Evolutionary conservation across 179 eudicot genomes (phyloP), one percentile per base, ranked within the genome.

Genomic region (Pouteria campechiana): DNA sequence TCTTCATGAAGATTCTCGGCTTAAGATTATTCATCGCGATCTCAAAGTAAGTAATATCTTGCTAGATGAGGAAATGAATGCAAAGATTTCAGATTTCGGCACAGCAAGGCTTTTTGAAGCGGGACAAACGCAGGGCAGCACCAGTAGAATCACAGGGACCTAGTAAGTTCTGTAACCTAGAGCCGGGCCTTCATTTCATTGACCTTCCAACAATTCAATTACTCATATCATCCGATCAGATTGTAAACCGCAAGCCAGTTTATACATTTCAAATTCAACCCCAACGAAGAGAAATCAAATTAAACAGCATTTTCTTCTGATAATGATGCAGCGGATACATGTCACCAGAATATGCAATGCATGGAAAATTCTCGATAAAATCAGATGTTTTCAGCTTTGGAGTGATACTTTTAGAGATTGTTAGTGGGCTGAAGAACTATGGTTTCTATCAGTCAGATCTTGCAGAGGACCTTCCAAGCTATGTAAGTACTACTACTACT

Each of bases 341-440:
- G 77, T 54, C 80, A 30, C 79, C 73, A 1, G 76, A 73, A 40
- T 73, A 76, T 56, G 81, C 75, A 45, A 68, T 70, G 51, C 45
- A 50, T 11, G 52, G 81, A 7, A 40, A 27, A 3, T 74, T 73
- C 36, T 77, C 77, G 0, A 69, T 63, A 33, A 77, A 77, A 37
- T 77, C 81, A 15, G 76, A 77, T 37, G 68, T 77, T 6, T 69
- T 41, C 41, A 67, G 74, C 46, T 71, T 61, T 37, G 81, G 81
- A 5, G 75, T 74, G 5, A 10, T 77, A 27, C 25, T 74, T 8
- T 15, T 74, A 24, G 81, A 74, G 58, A 67, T 78, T 34, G 32
- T 70, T 27, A 70, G 65, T 18, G 70, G 81, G 16, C 47, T 55
- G 56, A 49, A 33, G 46, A 74, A 65, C 25, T 29, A 31, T 13